A percentile compares a stretch with the other conserved stretches of the same genome.
These are phyloP conservation scores for Dendrothele bispora DNA, from an alignment of 768 basidiomycete species.

Conservation along the genomic window DNA sequence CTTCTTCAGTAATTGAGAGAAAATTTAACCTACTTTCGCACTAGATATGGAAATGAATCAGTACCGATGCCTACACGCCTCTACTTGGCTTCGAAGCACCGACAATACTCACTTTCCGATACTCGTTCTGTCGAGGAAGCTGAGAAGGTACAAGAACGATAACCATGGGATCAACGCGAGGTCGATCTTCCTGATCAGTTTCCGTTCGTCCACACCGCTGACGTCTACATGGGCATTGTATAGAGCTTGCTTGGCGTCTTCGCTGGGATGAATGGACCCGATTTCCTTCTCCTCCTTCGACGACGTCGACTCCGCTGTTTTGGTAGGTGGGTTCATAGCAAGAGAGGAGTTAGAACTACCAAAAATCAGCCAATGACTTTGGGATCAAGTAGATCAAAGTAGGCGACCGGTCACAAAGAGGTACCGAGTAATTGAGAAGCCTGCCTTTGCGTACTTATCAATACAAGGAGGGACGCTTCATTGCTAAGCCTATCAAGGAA, in stretches of 20 bases:
- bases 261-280: constrained; percentile 24
- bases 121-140: constrained; percentile 64
- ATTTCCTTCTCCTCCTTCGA: constrained; percentile 28
- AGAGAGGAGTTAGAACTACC: too few relatives aligned
- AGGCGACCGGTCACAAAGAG: too few relatives aligned
- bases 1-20: too few relatives aligned
- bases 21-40: neutral
- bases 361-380: too few relatives aligned
- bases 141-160: constrained; percentile 73
- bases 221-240: constrained; percentile 56
- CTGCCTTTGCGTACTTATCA: too few relatives aligned
- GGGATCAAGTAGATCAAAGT: too few relatives aligned
- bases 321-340: constrained; percentile 13
- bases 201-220: constrained; percentile 65
- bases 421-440: too few relatives aligned
- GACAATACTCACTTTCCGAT: constrained; percentile 44
- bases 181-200: constrained; percentile 71
- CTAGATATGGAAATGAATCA: too few relatives aligned
- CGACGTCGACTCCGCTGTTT: constrained; percentile 12
- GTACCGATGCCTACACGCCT: too few relatives aligned
- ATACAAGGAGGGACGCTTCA: too few relatives aligned
- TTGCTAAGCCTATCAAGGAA: too few relatives aligned
- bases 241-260: constrained; percentile 19
- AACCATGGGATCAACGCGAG: constrained; percentile 67
- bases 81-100: too few relatives aligned